Base-by-base conservation (phyloP, 257 asterid species). In the Apocynum venetum region DNA sequence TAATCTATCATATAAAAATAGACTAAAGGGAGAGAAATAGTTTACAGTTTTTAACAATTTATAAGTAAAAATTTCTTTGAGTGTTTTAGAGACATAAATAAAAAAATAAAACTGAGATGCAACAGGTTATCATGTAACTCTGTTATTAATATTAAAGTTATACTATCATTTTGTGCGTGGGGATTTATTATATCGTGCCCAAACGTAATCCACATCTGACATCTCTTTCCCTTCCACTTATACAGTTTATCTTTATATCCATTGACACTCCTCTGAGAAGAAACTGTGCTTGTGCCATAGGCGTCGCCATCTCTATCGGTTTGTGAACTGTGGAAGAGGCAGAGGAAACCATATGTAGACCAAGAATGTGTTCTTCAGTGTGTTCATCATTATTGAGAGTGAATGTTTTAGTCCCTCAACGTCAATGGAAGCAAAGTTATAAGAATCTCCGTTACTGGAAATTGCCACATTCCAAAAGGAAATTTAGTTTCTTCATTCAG, bases 331-430 rank as follows among this genome's bases (percentile, higher is more conserved):
- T 14, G 1, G 46, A 63, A 36, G 65, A 59, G 36, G 41, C 14
- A 11, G 19, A 1, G 12, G 35, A 47, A 63, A 5, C 43, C 47
- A 44, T 49, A 19, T 38, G 78, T 56, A 38, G 66, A 35, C 43
- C 76, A 17, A 66, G 31, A 71, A 92, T 91, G 97, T 49, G 46
- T 80, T 83, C 81, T 44, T 79, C 90, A 67, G 11, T 87, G 19
- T 87, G 88, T 74, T 88, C 94, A 55, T 81, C 93, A 38, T 82
- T 89, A 8, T 84, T 87, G 74, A 80, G 83, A 31, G 65, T 83
- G 71, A 76, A 67, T 59, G 4, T 67, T 20, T 6, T 84, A 76
- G 75, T 83, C 40, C 89, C 91, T 78, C 88, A 81, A 11, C 82
- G 86, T 76, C 90, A 84, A 2, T 83, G 89, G 89, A 85, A 86